These are phyloP conservation scores for Lagenaria siceraria DNA, from an alignment of 306 rosid genomes.

Conservation along the genomic window DNA sequence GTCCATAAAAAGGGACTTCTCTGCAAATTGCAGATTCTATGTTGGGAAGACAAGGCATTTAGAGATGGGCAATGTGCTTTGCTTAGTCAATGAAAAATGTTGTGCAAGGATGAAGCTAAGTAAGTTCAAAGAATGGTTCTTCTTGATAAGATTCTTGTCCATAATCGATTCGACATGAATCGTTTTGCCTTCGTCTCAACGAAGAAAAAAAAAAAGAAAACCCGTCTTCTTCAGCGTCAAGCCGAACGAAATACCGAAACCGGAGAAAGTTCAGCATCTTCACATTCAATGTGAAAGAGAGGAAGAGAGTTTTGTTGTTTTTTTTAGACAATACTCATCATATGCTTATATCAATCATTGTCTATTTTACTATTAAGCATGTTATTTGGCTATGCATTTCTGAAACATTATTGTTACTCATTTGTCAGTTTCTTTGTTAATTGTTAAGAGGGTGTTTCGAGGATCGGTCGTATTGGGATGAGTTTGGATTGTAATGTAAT, in stretches of 20 bases:
- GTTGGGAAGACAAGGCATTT: background rate
- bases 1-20: background rate
- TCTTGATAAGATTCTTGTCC: background rate
- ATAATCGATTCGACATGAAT: background rate
- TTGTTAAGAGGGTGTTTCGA: too few relatives aligned
- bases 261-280: background rate
- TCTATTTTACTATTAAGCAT: background rate
- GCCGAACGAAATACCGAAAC: background rate
- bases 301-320: too few relatives aligned
- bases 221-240: background rate
- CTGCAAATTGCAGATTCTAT: slow-evolving; percentile 7
- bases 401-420: background rate
- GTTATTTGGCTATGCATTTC: background rate
- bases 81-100: slow-evolving; percentile 7
- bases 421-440: background rate
- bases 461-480: too few relatives aligned
- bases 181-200: background rate
- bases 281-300: background rate
- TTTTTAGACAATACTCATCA: background rate
- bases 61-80: background rate
- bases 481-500: too few relatives aligned
- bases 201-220: background rate
- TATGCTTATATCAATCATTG: background rate
- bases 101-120: background rate
- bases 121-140: background rate